Conservation (phyloP, 1,284 basidiomycete species). For the Ganoderma resinaceum region DNA sequence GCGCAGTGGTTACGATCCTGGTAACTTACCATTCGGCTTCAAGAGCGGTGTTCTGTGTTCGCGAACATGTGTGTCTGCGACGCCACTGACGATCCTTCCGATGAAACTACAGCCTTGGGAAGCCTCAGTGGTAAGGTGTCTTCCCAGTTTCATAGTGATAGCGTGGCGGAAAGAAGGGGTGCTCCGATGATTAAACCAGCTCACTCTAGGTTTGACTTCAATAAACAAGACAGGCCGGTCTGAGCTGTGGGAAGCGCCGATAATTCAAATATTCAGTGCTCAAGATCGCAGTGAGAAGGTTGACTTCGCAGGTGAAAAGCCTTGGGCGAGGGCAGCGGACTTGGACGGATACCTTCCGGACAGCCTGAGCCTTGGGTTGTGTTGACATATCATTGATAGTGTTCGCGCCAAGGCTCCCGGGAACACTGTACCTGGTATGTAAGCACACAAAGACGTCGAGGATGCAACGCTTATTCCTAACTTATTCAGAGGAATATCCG, state of each 20-base stretch:
- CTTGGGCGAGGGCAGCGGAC: neutral
- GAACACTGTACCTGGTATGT: neutral
- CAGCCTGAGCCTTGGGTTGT: neutral
- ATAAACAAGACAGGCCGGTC: neutral
- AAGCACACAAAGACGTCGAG: neutral
- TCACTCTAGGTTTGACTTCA: neutral
- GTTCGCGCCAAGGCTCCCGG: neutral
- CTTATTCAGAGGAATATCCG: too few species aligned
- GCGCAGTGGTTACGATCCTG: neutral
- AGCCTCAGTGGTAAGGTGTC: neutral
- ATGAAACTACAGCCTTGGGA: neutral
- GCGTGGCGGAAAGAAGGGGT: neutral
- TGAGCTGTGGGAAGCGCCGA: neutral
- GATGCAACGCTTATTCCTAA: too few species aligned
- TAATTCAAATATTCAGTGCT: neutral
- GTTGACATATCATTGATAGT: conserved; percentile 19
- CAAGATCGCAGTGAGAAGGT: neutral
- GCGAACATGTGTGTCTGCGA: neutral
- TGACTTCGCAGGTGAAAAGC: neutral
- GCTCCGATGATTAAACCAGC: neutral
- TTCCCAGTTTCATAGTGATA: neutral
- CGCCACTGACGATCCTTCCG: neutral
- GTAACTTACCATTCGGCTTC: neutral
- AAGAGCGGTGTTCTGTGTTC: neutral
- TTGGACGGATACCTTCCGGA: neutral